These are phyloP conservation scores for Arthromyces matolae DNA, from an alignment of 768 basidiomycete genomes.

Conservation along the genomic window DNA sequence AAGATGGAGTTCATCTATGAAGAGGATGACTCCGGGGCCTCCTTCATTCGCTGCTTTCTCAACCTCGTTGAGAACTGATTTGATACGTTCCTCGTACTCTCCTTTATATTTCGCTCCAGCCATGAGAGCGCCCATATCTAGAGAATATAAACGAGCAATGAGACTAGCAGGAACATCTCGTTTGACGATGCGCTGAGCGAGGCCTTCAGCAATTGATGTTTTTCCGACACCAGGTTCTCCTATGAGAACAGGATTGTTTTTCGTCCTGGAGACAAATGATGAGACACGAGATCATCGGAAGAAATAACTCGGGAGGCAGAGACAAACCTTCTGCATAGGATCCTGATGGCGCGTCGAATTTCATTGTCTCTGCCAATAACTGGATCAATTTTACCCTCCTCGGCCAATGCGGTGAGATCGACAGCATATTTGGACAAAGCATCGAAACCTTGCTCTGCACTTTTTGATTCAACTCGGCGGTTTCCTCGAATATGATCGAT, in stretches of 20 bases:
- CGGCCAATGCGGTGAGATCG: constrained; percentile 83
- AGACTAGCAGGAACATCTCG: constrained; percentile 82
- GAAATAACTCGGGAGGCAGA: not conserved
- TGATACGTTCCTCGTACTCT: constrained; percentile 96
- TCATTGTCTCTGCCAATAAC: constrained; percentile 93
- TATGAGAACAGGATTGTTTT: constrained; percentile 96
- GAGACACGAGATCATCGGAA: not conserved
- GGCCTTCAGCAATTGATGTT: constrained; percentile 91
- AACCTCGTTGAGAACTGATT: constrained; percentile 87
- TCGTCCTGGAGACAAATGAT: constrained; percentile 53
- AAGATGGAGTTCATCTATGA: constrained; percentile 93
- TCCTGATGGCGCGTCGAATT: constrained; percentile 80
- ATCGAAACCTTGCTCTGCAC: constrained; percentile 90
- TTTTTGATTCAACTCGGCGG: constrained; percentile 77
- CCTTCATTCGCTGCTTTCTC: constrained; percentile 81
- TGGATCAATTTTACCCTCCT: constrained; percentile 93
- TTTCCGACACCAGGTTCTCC: constrained; percentile 96
- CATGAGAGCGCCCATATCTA: constrained; percentile 96
- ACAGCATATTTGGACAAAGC: constrained; percentile 86
- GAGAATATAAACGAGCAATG: constrained; percentile 71
- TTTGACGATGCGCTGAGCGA: constrained; percentile 93
- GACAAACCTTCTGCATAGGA: constrained; percentile 70
- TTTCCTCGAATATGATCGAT: constrained; percentile 81
- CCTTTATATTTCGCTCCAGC: constrained; percentile 90
- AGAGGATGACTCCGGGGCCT: constrained; percentile 80